These are phyloP conservation scores for Euphrasia confusa DNA, from an alignment of 257 asterid genomes.

Conservation along the genomic window DNA sequence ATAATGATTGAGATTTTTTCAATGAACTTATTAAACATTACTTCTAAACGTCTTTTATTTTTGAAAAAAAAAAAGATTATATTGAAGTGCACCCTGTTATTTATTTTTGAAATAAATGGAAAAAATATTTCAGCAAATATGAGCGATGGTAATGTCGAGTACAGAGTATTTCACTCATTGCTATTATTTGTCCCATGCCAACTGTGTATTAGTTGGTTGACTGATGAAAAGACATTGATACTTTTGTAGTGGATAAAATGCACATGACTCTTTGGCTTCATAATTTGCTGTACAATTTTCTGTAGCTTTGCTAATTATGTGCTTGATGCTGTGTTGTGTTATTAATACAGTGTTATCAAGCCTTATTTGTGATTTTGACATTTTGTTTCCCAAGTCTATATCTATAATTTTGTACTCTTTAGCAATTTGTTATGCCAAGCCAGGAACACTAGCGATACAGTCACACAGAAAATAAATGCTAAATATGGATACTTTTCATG, in stretches of 20 bases:
- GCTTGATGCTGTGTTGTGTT: background rate
- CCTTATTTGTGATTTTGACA: background rate
- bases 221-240: background rate
- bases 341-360: background rate
- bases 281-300: slow-evolving; percentile 9
- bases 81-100: background rate
- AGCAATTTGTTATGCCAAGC: background rate
- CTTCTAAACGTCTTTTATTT: too few species aligned
- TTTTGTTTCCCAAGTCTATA: slow-evolving; percentile 1
- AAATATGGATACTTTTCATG: background rate
- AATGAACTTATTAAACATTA: too few species aligned
- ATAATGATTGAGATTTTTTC: too few species aligned
- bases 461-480: background rate
- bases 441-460: background rate
- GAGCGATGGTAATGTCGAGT: background rate
- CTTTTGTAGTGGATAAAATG: background rate
- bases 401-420: background rate
- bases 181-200: background rate
- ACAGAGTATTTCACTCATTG: background rate
- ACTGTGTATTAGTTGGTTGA: background rate
- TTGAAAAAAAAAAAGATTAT: too few species aligned
- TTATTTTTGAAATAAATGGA: background rate
- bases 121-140: background rate
- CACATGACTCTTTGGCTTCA: background rate
- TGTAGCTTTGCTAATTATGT: background rate